Conservation (phyloP, 140 eudicot genomes). For the Ambrosia hybrid region DNA sequence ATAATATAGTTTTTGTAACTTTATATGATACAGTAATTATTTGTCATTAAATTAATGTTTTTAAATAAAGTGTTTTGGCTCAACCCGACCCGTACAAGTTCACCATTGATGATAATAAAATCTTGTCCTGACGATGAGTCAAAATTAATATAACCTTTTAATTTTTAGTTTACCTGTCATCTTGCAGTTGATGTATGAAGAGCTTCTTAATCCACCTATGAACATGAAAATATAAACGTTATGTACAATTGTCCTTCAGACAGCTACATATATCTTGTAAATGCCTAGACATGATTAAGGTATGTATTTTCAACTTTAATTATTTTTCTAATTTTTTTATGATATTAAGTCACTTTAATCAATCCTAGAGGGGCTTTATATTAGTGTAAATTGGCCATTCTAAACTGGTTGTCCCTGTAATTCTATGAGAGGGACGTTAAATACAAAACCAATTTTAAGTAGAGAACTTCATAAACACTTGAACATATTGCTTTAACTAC, state of each 20-base stretch:
- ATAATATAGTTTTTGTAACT: not conserved
- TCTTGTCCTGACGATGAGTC: not conserved
- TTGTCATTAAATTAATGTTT: not conserved
- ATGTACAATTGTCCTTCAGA: conserved; percentile 15
- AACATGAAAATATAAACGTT: conserved; percentile 41
- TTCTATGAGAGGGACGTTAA: no score
- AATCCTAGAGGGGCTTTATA: no score
- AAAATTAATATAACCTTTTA: not conserved
- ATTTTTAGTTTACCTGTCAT: conserved; percentile 19
- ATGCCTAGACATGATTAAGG: conserved; percentile 33
- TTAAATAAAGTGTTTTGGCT: not conserved
- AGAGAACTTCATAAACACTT: no score
- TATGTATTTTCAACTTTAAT: conserved; percentile 28
- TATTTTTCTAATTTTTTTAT: no score
- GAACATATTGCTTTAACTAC: no score
- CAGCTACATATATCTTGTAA: conserved; percentile 41
- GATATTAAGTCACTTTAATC: no score
- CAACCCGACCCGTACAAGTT: not conserved
- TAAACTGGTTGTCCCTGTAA: no score
- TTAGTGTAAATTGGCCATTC: no score
- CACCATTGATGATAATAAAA: not conserved
- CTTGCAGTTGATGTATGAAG: conserved; percentile 74
- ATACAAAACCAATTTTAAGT: no score
- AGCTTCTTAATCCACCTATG: conserved; percentile 42
- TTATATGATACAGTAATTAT: not conserved